Conservation (phyloP, 495 filamentous ascomycete species). For the Chlorociboria aeruginascens region DNA sequence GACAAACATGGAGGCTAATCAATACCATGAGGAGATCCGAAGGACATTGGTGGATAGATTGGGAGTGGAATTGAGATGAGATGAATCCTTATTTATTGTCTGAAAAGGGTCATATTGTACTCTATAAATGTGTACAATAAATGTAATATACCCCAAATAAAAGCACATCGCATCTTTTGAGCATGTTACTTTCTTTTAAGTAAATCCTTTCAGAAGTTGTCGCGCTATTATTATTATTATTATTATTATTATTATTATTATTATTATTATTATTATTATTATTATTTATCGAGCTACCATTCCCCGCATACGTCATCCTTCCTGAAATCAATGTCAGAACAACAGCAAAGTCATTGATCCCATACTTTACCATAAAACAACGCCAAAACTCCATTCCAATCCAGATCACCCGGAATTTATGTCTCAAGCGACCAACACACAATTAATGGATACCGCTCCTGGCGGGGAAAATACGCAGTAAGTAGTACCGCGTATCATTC, state of each 20-base stretch:
- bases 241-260: too few relatives aligned
- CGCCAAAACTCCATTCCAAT: too few relatives aligned
- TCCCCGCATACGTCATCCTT: too few relatives aligned
- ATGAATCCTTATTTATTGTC: not conserved
- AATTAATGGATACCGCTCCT: constrained; percentile 47
- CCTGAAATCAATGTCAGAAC: too few relatives aligned
- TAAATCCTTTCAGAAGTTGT: too few relatives aligned
- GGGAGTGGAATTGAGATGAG: constrained; percentile 62
- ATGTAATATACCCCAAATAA: not conserved
- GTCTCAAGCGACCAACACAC: constrained; percentile 15
- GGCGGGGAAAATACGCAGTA: constrained; percentile 56
- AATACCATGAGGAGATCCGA: constrained; percentile 56
- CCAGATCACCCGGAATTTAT: not conserved
- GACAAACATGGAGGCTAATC: constrained; percentile 66
- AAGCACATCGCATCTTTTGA: too few relatives aligned
- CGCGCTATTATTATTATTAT: too few relatives aligned
- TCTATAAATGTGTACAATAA: not conserved
- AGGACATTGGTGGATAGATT: constrained; percentile 50
- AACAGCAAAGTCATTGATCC: too few relatives aligned
- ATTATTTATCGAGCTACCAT: too few relatives aligned
- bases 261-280: too few relatives aligned
- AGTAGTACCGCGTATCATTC: constrained; percentile 9
- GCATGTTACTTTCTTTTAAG: too few relatives aligned
- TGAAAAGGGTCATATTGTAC: not conserved
- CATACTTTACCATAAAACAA: too few relatives aligned